Percentiles rank a stretch among this genome's conserved stretches.
Evolutionary conservation across 2,329 filamentous ascomycete genomes (phyloP).

Genomic region (Hypocreales sp.): DNA sequence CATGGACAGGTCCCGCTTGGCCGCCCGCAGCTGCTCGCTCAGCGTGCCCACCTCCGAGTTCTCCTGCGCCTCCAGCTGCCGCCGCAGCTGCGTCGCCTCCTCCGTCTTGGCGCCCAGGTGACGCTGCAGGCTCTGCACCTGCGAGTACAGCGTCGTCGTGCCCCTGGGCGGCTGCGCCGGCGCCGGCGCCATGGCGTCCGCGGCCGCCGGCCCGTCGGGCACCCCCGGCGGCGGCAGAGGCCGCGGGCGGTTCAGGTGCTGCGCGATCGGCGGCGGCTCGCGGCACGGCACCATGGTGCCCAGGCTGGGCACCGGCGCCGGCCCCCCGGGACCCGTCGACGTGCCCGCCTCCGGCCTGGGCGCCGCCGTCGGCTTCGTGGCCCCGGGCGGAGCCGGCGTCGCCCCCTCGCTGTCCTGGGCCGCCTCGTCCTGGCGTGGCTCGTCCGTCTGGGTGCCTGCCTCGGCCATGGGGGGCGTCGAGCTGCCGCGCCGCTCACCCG

Average conservation of each 20-base stretch:
- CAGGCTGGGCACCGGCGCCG: constrained; percentile 12
- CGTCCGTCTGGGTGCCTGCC: neutral
- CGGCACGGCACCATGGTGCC: constrained; percentile 22
- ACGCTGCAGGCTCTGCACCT: constrained; percentile 32
- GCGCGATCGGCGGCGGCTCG: constrained; percentile 22
- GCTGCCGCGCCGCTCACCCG: no score
- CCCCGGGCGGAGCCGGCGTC: no score
- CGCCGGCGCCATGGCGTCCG: constrained; percentile 1
- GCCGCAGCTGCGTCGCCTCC: constrained; percentile 26
- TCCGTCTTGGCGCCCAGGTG: constrained; percentile 29
- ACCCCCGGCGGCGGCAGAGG: constrained; percentile 12
- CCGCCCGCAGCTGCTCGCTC: constrained; percentile 29
- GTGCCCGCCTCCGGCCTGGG: neutral
- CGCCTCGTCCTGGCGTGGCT: neutral
- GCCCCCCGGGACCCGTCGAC: neutral
- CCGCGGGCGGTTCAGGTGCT: constrained; percentile 18
- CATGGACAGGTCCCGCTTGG: constrained; percentile 15
- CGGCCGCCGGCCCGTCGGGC: neutral
- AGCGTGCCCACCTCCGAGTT: constrained; percentile 27
- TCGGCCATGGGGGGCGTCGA: neutral
- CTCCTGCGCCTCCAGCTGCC: constrained; percentile 28
- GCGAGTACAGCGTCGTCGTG: constrained; percentile 25
- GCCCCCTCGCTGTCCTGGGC: no score
- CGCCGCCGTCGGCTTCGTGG: neutral
- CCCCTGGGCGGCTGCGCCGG: constrained; percentile 8